Conservation (phyloP, 2,329 filamentous ascomycete genomes). For the Sporothrix curviconia region DNA sequence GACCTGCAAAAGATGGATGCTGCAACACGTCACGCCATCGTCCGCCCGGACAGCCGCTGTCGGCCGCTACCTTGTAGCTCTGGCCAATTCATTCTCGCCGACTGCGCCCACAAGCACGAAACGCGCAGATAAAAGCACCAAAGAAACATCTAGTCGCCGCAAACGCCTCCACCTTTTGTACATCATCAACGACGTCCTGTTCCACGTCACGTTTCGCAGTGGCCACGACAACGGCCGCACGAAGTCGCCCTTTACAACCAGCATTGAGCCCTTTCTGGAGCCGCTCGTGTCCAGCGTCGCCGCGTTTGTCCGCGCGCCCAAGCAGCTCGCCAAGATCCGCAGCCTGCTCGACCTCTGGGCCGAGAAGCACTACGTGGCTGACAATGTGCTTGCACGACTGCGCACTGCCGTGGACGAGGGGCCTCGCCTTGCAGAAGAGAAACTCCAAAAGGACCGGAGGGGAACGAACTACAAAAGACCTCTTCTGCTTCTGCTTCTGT, state of each 20-base stretch:
- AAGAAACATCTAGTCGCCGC: slow-evolving; percentile 42
- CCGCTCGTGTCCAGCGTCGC: slow-evolving; percentile 56
- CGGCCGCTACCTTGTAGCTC: slow-evolving; percentile 67
- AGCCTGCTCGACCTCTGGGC: slow-evolving; percentile 65
- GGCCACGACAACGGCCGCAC: slow-evolving; percentile 22
- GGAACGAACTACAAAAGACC: slow-evolving; percentile 23
- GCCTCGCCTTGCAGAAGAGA: slow-evolving; percentile 18
- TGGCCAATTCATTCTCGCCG: slow-evolving; percentile 53
- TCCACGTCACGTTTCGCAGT: slow-evolving; percentile 54
- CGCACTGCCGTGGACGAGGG: slow-evolving; percentile 45
- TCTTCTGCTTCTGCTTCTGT: too few relatives aligned
- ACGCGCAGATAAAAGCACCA: slow-evolving; percentile 18
- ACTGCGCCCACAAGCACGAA: background rate
- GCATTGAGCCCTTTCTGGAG: slow-evolving; percentile 53
- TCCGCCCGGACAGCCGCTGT: slow-evolving; percentile 58
- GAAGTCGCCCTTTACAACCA: slow-evolving; percentile 44
- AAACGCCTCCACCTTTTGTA: slow-evolving; percentile 71
- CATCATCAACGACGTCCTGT: slow-evolving; percentile 69
- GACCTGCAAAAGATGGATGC: slow-evolving; percentile 84
- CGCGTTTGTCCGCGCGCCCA: slow-evolving; percentile 53
- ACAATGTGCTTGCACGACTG: slow-evolving; percentile 50
- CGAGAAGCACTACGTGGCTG: slow-evolving; percentile 53
- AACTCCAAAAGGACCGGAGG: slow-evolving; percentile 23
- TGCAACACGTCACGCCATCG: slow-evolving; percentile 64
- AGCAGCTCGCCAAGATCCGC: slow-evolving; percentile 58